Evolutionary conservation across 2,329 filamentous ascomycete genomes (phyloP), one percentile per base, ranked within the genome.

Genomic region (Claviceps capensis): DNA sequence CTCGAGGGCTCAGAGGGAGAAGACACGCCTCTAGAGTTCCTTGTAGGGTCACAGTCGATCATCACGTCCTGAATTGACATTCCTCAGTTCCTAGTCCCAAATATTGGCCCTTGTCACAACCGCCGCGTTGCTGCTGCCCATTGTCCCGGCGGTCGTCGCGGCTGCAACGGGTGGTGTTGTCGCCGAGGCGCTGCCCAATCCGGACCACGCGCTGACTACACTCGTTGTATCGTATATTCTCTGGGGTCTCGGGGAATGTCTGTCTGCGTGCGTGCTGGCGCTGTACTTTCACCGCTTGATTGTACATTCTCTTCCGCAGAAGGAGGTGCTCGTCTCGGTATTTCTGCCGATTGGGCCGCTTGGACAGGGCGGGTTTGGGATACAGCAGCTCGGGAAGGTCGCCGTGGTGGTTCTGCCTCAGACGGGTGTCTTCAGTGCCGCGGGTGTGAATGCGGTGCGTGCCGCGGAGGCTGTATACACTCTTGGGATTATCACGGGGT

Each of bases 281-380:
- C 75, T 87, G 40, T 88, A 87, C 65, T 85, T 85, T 60, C 79
- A 83, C 54, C 79, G 83, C 11, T 70, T 88, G 9, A 80, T 78
- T 4, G 63, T 86, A 2, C 77, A 86, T 64, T 79, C 81, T 41
- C 71, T 86, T 14, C 83, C 83, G 0, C 76, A 81, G 1, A 72
- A 77, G 48, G 83, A 85, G 60, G 77, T 81, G 52, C 81, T 86
- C 44, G 81, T 86, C 9, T 83, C 78, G 2, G 77, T 80, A 6
- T 84, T 86, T 57, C 67, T 87, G 0, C 83, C 83, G 0, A 69
- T 86, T 0, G 82, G 83, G 0, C 82, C 83, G 0, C 66, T 85
- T 0, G 82, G 82, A 0, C 80, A 84, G 62, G 83, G 82, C 14
- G 81, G 79, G 1, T 86, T 77, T 60, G 76, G 70, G 48, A 73